Percentiles rank a stretch among this genome's conserved stretches.
phyloP scores from a whole-genome alignment of 306 rosid genomes.

The Pueraria montana region DNA sequence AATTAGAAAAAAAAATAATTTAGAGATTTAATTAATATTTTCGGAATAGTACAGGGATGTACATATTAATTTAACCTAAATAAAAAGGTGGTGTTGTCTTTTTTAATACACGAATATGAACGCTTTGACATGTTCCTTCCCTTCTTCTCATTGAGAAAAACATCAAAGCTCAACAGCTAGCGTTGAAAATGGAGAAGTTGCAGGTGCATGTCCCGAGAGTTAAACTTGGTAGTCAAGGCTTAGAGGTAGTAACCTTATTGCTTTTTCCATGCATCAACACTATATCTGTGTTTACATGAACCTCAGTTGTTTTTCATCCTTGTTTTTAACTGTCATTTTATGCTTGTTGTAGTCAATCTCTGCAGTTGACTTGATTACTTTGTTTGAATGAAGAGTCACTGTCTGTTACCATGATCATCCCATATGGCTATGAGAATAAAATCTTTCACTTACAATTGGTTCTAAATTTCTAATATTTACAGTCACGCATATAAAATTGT shows the following conservation, averaged over 20 bases:
- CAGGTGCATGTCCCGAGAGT: slow-evolving; percentile 65
- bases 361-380: slow-evolving; percentile 1
- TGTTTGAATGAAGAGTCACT: neutral
- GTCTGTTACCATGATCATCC: neutral
- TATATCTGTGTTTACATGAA: no score
- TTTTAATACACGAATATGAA: no score
- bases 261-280: neutral
- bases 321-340: neutral
- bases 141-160: neutral
- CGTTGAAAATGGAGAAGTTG: slow-evolving; percentile 55
- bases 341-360: neutral
- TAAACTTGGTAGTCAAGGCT: slow-evolving; percentile 78
- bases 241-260: slow-evolving; percentile 69
- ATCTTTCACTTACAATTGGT: neutral
- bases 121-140: neutral
- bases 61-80: no score
- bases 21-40: no score
- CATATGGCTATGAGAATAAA: neutral
- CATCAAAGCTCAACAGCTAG: neutral
- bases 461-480: neutral
- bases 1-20: no score
- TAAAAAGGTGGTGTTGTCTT: no score
- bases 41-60: no score
- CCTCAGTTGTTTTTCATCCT: no score
- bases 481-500: neutral